Conservation (phyloP, 177 flowering plant genomes). For the Vitis hybrid region DNA sequence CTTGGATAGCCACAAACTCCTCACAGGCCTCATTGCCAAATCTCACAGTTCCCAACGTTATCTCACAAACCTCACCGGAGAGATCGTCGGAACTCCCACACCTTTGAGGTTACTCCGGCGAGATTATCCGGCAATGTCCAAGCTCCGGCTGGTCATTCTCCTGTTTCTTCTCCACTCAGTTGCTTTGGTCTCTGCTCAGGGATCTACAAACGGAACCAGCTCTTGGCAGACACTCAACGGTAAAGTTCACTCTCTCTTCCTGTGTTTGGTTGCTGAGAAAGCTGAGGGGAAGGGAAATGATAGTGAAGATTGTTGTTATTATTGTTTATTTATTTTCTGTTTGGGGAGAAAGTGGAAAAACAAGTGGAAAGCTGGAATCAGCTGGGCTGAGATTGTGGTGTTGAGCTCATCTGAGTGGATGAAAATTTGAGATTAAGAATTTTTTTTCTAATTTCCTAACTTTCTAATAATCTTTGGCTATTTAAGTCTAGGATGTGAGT, state of each 20-base stretch:
- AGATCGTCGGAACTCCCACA: constrained; percentile 10
- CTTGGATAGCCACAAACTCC: neutral
- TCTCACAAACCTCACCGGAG: neutral
- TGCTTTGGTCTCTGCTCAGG: constrained; percentile 39
- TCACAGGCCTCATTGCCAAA: neutral
- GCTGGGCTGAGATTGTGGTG: too few relatives aligned
- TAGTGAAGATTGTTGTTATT: constrained; percentile 3
- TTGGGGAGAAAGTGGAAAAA: constrained; percentile 4
- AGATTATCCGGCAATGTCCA: constrained; percentile 27
- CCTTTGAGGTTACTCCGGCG: constrained; percentile 8
- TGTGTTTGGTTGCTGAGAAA: constrained; percentile 10
- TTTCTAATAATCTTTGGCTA: too few relatives aligned
- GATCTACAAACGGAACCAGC: constrained; percentile 28
- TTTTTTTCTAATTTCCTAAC: too few relatives aligned
- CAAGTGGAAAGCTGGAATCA: neutral
- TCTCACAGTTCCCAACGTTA: constrained; percentile 3
- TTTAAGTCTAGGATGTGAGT: too few relatives aligned
- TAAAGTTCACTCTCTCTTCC: constrained; percentile 9
- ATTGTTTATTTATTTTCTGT: neutral
- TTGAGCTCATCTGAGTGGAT: too few relatives aligned
- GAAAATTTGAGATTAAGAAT: too few relatives aligned
- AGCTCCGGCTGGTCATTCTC: constrained; percentile 7
- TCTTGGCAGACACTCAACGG: constrained; percentile 48
- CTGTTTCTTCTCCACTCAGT: constrained; percentile 18
- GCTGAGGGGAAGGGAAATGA: neutral